phyloP scores from a whole-genome alignment of 768 basidiomycete genomes.

The Mycena galopus region DNA sequence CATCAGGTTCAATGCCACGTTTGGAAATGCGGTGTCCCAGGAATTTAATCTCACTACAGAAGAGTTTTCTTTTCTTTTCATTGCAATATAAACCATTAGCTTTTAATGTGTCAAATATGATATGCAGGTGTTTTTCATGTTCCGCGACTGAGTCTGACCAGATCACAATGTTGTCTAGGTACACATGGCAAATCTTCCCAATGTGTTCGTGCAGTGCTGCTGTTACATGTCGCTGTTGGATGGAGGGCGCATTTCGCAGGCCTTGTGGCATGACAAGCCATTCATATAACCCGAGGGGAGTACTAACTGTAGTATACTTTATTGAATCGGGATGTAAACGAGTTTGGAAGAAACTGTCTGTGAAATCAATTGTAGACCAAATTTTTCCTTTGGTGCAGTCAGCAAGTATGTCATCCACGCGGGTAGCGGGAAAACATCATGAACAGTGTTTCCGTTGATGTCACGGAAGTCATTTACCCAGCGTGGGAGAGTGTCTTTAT shows the following conservation, averaged over 20 bases:
- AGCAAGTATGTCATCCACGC: too few relatives aligned
- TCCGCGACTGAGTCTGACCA: not conserved
- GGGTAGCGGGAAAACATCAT: conserved; percentile 35
- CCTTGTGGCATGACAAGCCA: not conserved
- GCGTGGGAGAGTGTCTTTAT: conserved; percentile 13
- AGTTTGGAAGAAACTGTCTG: not conserved
- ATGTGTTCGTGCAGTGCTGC: too few relatives aligned
- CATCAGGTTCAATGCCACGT: not conserved
- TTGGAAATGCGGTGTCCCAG: not conserved
- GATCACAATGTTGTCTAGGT: conserved; percentile 3
- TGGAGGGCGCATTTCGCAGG: too few relatives aligned
- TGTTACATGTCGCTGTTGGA: too few relatives aligned
- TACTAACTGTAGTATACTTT: not conserved
- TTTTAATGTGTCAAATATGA: not conserved
- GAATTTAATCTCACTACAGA: not conserved
- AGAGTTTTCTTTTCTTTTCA: not conserved
- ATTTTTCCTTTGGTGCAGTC: too few relatives aligned
- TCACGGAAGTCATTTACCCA: conserved; percentile 40
- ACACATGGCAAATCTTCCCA: too few relatives aligned
- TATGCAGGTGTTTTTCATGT: not conserved
- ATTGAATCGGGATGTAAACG: not conserved
- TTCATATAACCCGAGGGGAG: not conserved
- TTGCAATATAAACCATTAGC: not conserved
- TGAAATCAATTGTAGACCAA: not conserved
- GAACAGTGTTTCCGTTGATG: conserved; percentile 31